Conservation (phyloP, 2,329 filamentous ascomycete genomes). For the Didymella pinodella region DNA sequence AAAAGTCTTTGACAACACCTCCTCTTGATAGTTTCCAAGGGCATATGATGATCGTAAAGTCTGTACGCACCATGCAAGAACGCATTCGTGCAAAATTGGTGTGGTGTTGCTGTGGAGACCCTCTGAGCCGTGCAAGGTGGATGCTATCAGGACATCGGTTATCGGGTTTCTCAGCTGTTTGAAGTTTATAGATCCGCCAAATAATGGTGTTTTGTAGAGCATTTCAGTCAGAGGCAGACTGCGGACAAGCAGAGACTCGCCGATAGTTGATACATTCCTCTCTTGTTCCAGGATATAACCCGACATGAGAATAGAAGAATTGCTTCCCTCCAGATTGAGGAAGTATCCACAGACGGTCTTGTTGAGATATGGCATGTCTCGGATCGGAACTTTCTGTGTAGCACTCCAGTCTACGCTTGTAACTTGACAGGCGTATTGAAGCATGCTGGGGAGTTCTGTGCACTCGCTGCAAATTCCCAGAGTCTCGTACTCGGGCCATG, state of each 20-base stretch:
- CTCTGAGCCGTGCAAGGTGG: conserved; percentile 5
- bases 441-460: too few species aligned
- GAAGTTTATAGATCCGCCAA: conserved; percentile 29
- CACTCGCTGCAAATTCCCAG: conserved; percentile 11
- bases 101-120: conserved; percentile 15
- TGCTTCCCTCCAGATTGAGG: conserved; percentile 29
- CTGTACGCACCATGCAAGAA: conserved; percentile 37
- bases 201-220: conserved; percentile 1
- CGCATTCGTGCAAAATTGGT: conserved; percentile 33
- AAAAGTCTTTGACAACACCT: conserved; percentile 3
- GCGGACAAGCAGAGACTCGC: conserved; percentile 24
- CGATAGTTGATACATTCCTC: not conserved
- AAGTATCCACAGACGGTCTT: conserved; percentile 35
- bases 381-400: not conserved
- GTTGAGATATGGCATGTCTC: too few species aligned
- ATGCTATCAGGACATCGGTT: conserved; percentile 20
- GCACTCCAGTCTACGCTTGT: conserved; percentile 30
- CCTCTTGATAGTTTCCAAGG: conserved; percentile 27
- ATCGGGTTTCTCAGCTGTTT: conserved; percentile 24
- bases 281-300: conserved; percentile 18
- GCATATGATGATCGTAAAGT: conserved; percentile 29
- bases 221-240: conserved; percentile 21
- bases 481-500: conserved; percentile 37
- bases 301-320: conserved; percentile 27
- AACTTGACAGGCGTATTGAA: conserved; percentile 23